A percentile compares a stretch with the other conserved stretches of the same genome.
Evolutionary conservation across 1,139 yeast species (phyloP).

Genomic region (Hansenula sp.): DNA sequence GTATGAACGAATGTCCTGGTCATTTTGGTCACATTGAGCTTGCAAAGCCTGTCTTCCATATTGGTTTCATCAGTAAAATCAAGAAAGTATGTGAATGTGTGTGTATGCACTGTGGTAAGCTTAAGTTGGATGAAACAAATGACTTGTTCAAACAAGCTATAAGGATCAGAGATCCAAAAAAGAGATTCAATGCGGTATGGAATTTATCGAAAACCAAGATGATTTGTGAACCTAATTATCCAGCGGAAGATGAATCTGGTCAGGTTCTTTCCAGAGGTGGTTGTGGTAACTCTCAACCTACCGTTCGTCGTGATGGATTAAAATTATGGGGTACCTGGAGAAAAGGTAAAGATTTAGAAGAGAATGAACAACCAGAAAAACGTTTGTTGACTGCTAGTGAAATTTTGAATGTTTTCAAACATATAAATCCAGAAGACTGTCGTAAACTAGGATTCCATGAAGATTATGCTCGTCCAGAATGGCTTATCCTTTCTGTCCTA

Average conservation of each 20-base stretch:
- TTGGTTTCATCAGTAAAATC: slow-evolving; percentile 90
- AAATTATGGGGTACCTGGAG: slow-evolving; percentile 98
- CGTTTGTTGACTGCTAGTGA: slow-evolving; percentile 86
- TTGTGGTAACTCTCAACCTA: slow-evolving; percentile 97
- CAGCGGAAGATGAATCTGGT: slow-evolving; percentile 60
- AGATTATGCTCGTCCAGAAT: slow-evolving; percentile 97
- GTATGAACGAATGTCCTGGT: slow-evolving; percentile 99
- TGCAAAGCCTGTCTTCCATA: slow-evolving; percentile 97
- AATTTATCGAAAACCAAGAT: slow-evolving; percentile 82
- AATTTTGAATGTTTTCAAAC: slow-evolving; percentile 87
- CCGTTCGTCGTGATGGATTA: slow-evolving; percentile 92
- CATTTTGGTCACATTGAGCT: slow-evolving; percentile 98
- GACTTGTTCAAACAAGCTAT: slow-evolving; percentile 88
- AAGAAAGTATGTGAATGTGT: slow-evolving; percentile 95
- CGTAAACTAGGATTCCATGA: slow-evolving; percentile 82
- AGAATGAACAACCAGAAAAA: slow-evolving; percentile 88
- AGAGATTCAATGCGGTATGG: slow-evolving; percentile 97
- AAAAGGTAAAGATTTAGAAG: slow-evolving; percentile 67
- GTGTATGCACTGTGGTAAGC: slow-evolving; percentile 97
- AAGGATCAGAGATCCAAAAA: slow-evolving; percentile 88
- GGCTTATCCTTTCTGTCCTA: slow-evolving; percentile 94
- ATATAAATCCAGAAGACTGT: slow-evolving; percentile 83
- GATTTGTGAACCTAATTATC: slow-evolving; percentile 90
- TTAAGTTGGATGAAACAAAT: slow-evolving; percentile 81
- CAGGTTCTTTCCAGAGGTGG: slow-evolving; percentile 77